These are phyloP conservation scores for Microbotryum intermedium DNA, from an alignment of 1,284 basidiomycete species.

Conservation along the genomic window DNA sequence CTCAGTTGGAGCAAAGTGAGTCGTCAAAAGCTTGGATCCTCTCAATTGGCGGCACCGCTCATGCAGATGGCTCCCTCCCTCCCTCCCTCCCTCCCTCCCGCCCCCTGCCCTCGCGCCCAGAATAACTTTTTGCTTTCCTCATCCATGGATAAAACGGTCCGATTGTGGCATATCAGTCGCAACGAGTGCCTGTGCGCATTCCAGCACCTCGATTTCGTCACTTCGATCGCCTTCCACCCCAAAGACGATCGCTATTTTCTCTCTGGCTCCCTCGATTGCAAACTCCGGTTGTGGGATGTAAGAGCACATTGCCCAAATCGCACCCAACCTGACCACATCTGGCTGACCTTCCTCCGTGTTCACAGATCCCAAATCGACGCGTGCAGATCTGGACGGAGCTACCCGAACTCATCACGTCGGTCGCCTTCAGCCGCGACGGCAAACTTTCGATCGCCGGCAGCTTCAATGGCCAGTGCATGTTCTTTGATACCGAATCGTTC, in stretches of 20 bases:
- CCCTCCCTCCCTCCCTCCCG: too few relatives aligned
- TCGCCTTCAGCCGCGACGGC: conserved; percentile 38
- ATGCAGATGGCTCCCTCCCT: too few relatives aligned
- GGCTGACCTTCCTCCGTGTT: background rate
- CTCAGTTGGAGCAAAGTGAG: conserved; percentile 40
- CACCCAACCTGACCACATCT: background rate
- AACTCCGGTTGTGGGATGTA: conserved; percentile 40
- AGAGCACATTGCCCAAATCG: background rate
- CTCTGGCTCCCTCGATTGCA: conserved; percentile 39
- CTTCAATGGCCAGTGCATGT: conserved; percentile 36
- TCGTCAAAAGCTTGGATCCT: background rate
- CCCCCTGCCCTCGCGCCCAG: too few relatives aligned
- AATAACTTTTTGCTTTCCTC: conserved; percentile 41
- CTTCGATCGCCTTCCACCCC: conserved; percentile 38
- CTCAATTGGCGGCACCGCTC: too few relatives aligned
- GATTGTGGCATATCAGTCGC: conserved; percentile 40
- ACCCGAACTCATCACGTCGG: conserved; percentile 40
- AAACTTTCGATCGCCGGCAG: conserved; percentile 37
- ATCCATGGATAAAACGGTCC: conserved; percentile 42
- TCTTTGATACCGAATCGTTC: conserved; percentile 36
- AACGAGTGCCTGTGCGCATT: conserved; percentile 39
- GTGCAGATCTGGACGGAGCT: conserved; percentile 34
- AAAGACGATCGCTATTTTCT: conserved; percentile 42
- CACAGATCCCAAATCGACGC: conserved; percentile 28
- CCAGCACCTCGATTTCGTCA: conserved; percentile 40